Conservation (phyloP, 352 stramenopile species). For the Sclerospora graminicola region DNA sequence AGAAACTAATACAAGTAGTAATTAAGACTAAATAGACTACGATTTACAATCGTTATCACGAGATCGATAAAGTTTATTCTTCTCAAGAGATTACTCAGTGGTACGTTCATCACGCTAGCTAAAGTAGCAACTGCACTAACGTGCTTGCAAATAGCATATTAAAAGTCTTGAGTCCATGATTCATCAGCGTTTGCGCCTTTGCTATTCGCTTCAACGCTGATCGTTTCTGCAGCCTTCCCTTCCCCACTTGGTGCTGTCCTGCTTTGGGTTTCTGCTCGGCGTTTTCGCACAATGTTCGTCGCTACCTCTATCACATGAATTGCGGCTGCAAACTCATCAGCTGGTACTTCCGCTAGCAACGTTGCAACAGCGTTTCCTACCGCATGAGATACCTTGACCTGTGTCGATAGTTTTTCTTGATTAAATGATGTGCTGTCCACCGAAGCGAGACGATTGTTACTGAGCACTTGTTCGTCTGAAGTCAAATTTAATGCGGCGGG, state of each 20-base stretch:
- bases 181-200: conserved; percentile 4
- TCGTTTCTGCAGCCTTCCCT: not conserved
- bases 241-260: not conserved
- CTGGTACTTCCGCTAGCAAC: conserved; percentile 14
- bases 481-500: not conserved
- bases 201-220: conserved; percentile 1
- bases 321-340: conserved; percentile 13
- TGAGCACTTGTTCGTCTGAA: conserved; percentile 8
- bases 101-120: too few relatives aligned
- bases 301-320: conserved; percentile 26
- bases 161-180: conserved; percentile 5
- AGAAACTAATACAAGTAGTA: too few relatives aligned
- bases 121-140: too few relatives aligned
- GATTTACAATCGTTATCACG: too few relatives aligned
- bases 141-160: not conserved
- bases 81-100: too few relatives aligned
- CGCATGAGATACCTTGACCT: conserved; percentile 19
- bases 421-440: not conserved
- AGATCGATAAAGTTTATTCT: too few relatives aligned
- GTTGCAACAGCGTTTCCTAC: conserved; percentile 18
- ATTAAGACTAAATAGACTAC: too few relatives aligned
- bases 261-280: conserved; percentile 3
- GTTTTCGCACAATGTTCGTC: conserved; percentile 13
- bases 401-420: conserved; percentile 12
- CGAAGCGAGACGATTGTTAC: conserved; percentile 7